These are phyloP conservation scores for Furcasterigmium furcatum DNA, from an alignment of 2,329 filamentous ascomycete genomes.

Conservation along the genomic window DNA sequence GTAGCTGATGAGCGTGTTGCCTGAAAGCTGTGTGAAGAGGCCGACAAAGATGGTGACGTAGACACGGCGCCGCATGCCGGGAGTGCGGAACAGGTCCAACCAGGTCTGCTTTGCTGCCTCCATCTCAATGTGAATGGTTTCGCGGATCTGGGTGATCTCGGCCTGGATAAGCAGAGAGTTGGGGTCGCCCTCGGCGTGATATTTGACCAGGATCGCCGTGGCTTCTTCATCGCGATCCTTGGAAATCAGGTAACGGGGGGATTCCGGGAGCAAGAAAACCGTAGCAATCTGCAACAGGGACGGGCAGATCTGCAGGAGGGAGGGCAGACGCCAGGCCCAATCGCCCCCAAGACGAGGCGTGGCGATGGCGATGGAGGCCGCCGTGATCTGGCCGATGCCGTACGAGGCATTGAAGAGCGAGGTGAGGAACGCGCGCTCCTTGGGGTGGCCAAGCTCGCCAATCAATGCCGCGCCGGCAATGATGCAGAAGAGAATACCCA, in stretches of 20 bases:
- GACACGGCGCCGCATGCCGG: constrained; percentile 45
- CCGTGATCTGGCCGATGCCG: constrained; percentile 31
- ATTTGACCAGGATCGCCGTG: constrained; percentile 26
- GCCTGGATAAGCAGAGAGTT: constrained; percentile 41
- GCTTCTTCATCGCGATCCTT: constrained; percentile 26
- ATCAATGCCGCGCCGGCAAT: constrained; percentile 18
- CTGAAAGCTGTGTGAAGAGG: constrained; percentile 50
- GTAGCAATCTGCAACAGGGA: constrained; percentile 16
- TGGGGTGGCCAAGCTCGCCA: constrained; percentile 9
- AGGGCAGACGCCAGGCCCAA: not conserved
- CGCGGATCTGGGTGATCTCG: constrained; percentile 57
- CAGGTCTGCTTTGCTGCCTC: constrained; percentile 47
- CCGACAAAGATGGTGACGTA: constrained; percentile 45
- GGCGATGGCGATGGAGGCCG: constrained; percentile 33
- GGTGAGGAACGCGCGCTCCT: constrained; percentile 19
- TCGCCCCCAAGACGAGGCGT: constrained; percentile 13
- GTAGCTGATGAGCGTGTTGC: constrained; percentile 39
- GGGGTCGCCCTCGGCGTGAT: constrained; percentile 50
- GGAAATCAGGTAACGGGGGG: constrained; percentile 27
- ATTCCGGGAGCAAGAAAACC: constrained; percentile 39
- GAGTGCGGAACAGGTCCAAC: constrained; percentile 44
- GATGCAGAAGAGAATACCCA: constrained; percentile 49
- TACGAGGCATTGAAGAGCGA: constrained; percentile 30
- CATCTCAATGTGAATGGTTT: constrained; percentile 50
- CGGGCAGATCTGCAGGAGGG: constrained; percentile 1